Conservation (phyloP, 257 asterid species). For the Scutellaria baicalensis region DNA sequence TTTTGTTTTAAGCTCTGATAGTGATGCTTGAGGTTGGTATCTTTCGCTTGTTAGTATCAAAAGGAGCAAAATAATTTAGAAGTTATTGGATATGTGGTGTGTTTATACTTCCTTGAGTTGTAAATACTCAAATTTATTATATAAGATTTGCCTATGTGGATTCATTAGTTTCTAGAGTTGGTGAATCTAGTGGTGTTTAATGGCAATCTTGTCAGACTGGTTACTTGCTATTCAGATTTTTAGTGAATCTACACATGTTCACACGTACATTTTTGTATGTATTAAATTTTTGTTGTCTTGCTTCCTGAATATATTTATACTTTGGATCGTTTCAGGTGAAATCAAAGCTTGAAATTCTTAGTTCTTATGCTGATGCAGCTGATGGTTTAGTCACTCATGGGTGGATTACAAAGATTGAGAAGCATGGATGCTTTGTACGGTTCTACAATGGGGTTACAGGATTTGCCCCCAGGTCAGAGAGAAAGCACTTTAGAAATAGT, state of each 20-base stretch:
- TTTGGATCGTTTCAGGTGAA: conserved; percentile 49
- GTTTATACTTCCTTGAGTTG: neutral
- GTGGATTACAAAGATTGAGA: conserved; percentile 94
- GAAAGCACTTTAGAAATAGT: neutral
- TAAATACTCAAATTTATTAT: neutral
- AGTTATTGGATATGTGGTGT: conserved; percentile 1
- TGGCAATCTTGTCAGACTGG: neutral
- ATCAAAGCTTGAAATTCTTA: conserved; percentile 72
- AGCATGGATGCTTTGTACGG: conserved; percentile 96
- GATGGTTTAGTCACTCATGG: conserved; percentile 91
- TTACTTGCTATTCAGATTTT: neutral
- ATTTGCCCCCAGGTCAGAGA: conserved; percentile 75
- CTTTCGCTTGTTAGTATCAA: too few relatives aligned
- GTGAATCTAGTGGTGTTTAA: neutral
- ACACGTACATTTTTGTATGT: neutral
- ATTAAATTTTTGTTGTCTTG: neutral
- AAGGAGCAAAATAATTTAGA: neutral
- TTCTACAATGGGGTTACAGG: conserved; percentile 98
- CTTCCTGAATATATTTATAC: neutral
- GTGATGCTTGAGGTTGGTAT: conserved; percentile 14
- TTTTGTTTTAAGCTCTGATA: neutral
- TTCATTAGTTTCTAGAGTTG: neutral
- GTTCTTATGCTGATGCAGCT: conserved; percentile 76
- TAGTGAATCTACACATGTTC: too few relatives aligned
- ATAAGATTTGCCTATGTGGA: neutral